A percentile compares a stretch with the other conserved stretches of the same genome.
Conservation (phyloP, 306 rosid species). For the Corylus heterophylla region DNA sequence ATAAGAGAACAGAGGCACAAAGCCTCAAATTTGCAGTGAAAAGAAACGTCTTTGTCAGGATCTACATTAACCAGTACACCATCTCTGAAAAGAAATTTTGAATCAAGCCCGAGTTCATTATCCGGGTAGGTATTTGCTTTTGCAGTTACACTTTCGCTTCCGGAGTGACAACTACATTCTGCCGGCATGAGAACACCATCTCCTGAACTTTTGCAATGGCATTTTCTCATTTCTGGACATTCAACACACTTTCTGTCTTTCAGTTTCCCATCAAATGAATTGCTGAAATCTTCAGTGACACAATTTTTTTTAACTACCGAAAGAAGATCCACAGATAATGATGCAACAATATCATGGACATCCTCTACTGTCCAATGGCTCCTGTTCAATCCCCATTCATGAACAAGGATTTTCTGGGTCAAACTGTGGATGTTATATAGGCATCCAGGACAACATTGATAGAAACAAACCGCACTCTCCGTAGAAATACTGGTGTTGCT, state of each 20-base stretch:
- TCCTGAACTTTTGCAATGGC: slow-evolving; percentile 34
- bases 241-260: slow-evolving; percentile 31
- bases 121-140: slow-evolving; percentile 20
- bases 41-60: slow-evolving; percentile 49
- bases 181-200: slow-evolving; percentile 30
- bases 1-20: slow-evolving; percentile 82
- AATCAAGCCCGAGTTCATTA: slow-evolving; percentile 37
- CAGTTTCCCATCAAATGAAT: slow-evolving; percentile 17
- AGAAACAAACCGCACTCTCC: slow-evolving; percentile 49
- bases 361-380: slow-evolving; percentile 65
- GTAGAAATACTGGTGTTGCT: slow-evolving; percentile 33
- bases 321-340: slow-evolving; percentile 71
- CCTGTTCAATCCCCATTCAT: slow-evolving; percentile 34
- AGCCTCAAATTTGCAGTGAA: slow-evolving; percentile 85
- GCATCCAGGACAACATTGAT: slow-evolving; percentile 77
- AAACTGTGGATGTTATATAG: slow-evolving; percentile 41
- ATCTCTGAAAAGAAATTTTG: slow-evolving; percentile 70
- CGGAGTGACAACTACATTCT: slow-evolving; percentile 73
- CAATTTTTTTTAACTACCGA: slow-evolving; percentile 55
- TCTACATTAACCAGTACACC: slow-evolving; percentile 70
- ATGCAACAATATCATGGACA: slow-evolving; percentile 66
- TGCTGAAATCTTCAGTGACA: slow-evolving; percentile 35
- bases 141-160: slow-evolving; percentile 27
- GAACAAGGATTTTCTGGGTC: slow-evolving; percentile 45
- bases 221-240: slow-evolving; percentile 26